phyloP scores from a whole-genome alignment of 1,139 yeast species.

The Petasospora fabianii region DNA sequence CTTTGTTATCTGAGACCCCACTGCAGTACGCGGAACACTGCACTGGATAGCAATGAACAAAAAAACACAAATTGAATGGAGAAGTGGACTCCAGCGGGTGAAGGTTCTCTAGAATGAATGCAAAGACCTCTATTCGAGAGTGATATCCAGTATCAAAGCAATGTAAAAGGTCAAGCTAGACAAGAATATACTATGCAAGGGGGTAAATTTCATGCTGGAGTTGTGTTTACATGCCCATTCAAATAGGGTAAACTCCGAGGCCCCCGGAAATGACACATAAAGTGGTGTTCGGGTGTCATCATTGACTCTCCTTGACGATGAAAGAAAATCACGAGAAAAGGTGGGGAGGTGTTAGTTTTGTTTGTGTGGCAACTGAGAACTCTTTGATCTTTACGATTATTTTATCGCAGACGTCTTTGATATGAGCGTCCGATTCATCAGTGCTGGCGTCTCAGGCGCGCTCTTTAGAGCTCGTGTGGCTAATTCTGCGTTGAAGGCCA shows the following conservation, averaged over 20 bases:
- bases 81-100: neutral
- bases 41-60: no score
- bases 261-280: neutral
- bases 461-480: no score
- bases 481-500: constrained; percentile 1
- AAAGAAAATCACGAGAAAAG: neutral
- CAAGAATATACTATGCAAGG: no score
- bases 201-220: constrained; percentile 2
- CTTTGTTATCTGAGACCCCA: no score
- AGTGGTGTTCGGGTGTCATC: constrained; percentile 38
- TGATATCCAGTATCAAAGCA: neutral
- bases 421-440: constrained; percentile 12
- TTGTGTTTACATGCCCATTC: constrained; percentile 7
- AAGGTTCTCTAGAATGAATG: neutral
- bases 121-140: no score
- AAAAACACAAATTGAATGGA: no score
- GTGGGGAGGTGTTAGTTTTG: constrained; percentile 1
- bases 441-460: constrained; percentile 4
- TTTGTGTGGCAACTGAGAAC: neutral
- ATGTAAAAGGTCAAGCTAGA: no score
- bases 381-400: no score
- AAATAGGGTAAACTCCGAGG: constrained; percentile 11
- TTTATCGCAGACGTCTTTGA: no score
- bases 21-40: no score
- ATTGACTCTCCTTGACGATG: constrained; percentile 35